Base-by-base conservation (phyloP, 2,329 filamentous ascomycete genomes). In the Plenodomus lindquistii region DNA sequence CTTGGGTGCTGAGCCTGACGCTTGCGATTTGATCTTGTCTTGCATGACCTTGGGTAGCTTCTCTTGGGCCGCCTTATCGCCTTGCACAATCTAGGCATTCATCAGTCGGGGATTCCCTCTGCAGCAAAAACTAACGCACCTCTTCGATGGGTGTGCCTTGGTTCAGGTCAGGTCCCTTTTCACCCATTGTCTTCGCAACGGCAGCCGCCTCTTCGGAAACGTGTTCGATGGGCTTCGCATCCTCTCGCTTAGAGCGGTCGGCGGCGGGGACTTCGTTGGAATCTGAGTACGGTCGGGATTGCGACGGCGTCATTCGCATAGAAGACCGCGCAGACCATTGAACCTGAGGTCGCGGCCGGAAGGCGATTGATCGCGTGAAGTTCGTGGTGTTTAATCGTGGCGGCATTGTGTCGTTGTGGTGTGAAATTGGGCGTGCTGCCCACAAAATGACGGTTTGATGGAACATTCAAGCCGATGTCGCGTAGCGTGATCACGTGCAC, bases 81-180 rank as follows among this genome's bases (percentile, higher is more conserved):
- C 80, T 65, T 82, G 76, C 31, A 89, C 76, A 48, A 88, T 80
- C 85, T 88, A 59, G 15, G 15, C 11, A 4, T 31, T 31, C 11
- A 15, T 31, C 15, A 31, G 27, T 31, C 27, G 27, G 6, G 4
- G 11, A 4, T 31, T 15, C 27, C 6, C 27, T 31, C 27, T 13
- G 4, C 27, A 21, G 21, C 24, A 24, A 19, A 15, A 2, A 21
- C 19, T 21, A 31, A 31, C 60, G 48, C 65, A 87, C 85, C 73
- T 88, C 85, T 67, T 84, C 79, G 55, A 88, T 79, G 7, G 85
- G 84, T 41, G 85, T 85, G 15, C 85, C 85, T 65, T 87, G 83
- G 40, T 81, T 78, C 29, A 87, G 63, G 62, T 88, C 85, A 17
- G 85, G 86, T 20, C 80, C 77, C 46, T 78, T 70, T 44, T 78